Percentiles rank a stretch among this genome's conserved stretches.
Conservation (phyloP, 73 alveolate species). For the Paramecium sonneborni region DNA sequence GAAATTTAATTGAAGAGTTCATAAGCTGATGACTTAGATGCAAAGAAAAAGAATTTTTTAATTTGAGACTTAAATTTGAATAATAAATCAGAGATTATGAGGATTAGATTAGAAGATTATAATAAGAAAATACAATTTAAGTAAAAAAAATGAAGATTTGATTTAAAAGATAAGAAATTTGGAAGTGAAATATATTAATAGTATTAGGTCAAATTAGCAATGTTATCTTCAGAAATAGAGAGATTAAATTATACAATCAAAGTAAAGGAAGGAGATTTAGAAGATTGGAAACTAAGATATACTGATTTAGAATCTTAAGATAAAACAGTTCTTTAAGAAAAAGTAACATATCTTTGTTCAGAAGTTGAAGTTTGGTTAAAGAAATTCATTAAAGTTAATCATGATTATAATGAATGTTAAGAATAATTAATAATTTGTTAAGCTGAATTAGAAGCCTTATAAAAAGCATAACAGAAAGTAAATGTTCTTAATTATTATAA, state of each 20-base stretch:
- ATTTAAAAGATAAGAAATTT: neutral
- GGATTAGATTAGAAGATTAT: neutral
- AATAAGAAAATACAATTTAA: neutral
- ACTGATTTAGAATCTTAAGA: neutral
- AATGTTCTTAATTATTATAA: neutral
- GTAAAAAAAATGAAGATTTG: neutral
- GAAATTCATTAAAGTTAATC: constrained; percentile 14
- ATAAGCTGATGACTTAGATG: neutral
- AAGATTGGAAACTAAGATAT: neutral
- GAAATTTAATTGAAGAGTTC: neutral
- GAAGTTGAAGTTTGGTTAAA: constrained; percentile 26
- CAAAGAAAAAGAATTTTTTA: neutral
- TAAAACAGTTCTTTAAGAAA: neutral
- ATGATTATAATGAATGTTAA: constrained; percentile 2
- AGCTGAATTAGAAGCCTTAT: constrained; percentile 36
- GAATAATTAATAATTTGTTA: constrained; percentile 2
- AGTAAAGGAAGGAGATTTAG: neutral
- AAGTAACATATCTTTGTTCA: neutral
- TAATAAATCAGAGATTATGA: neutral
- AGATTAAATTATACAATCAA: neutral
- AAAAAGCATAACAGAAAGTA: neutral
- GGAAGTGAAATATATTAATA: neutral
- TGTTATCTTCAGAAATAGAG: constrained; percentile 8
- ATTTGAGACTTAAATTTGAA: neutral
- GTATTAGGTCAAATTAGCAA: neutral